Percentiles rank a stretch among this genome's conserved stretches.
phyloP scores from a whole-genome alignment of 805 yeast species.

The Ogataea trehalophila region DNA sequence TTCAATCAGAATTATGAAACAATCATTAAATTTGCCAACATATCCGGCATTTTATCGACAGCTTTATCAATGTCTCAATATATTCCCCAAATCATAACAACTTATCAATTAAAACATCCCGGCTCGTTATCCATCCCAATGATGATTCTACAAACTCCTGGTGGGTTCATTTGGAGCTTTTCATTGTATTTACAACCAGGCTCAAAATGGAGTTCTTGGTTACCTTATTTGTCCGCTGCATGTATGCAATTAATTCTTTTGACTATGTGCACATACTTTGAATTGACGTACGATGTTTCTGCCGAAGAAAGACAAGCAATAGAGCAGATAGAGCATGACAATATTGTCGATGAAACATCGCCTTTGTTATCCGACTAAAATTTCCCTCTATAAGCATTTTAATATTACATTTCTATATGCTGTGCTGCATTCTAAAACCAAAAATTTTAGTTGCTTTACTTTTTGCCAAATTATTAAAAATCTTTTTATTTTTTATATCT shows the following conservation, averaged over 20 bases:
- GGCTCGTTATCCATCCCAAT: slow-evolving; percentile 75
- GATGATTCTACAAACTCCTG: slow-evolving; percentile 88
- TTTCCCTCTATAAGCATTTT: no score
- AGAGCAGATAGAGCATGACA: slow-evolving; percentile 12
- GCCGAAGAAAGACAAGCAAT: slow-evolving; percentile 21
- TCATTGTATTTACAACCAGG: slow-evolving; percentile 68
- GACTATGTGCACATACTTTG: slow-evolving; percentile 54
- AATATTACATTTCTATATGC: no score
- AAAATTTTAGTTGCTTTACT: no score
- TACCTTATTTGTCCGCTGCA: slow-evolving; percentile 74
- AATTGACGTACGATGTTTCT: slow-evolving; percentile 19
- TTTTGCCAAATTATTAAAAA: no score
- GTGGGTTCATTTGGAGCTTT: slow-evolving; percentile 78
- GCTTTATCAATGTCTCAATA: slow-evolving; percentile 64
- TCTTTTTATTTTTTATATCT: no score
- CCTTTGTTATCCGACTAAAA: slow-evolving; percentile 2
- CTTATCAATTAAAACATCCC: slow-evolving; percentile 63
- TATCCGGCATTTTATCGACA: slow-evolving; percentile 64
- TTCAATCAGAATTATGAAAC: slow-evolving; percentile 9
- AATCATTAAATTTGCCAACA: slow-evolving; percentile 42
- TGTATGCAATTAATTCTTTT: slow-evolving; percentile 58
- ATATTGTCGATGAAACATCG: slow-evolving; percentile 8
- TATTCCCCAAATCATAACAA: slow-evolving; percentile 73
- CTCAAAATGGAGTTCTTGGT: slow-evolving; percentile 83
- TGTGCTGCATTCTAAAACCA: no score